phyloP scores from a whole-genome alignment of 495 filamentous ascomycete species.

The Aspergillus olivimuriae region DNA sequence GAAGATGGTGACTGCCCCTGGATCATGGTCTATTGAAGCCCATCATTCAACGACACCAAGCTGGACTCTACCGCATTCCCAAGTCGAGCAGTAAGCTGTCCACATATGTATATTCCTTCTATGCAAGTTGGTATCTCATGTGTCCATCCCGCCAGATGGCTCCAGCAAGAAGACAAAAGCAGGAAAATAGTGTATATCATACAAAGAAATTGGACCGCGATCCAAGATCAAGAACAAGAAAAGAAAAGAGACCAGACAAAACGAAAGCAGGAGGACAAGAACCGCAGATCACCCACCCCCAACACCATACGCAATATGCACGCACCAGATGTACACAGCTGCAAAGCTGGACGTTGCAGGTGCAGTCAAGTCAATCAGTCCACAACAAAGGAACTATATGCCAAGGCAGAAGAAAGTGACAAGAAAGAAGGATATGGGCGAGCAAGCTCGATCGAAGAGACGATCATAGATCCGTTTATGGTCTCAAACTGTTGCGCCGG shows the following conservation, averaged over 20 bases:
- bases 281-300: too few relatives aligned
- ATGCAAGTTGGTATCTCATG: constrained; percentile 1
- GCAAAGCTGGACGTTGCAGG: not conserved
- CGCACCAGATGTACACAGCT: too few relatives aligned
- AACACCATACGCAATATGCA: too few relatives aligned
- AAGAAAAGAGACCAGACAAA: not conserved
- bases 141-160: not conserved
- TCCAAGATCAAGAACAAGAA: not conserved
- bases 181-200: not conserved
- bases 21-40: too few relatives aligned
- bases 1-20: too few relatives aligned
- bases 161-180: not conserved
- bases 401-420: not conserved
- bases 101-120: not conserved
- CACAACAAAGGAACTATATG: too few relatives aligned
- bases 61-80: too few relatives aligned
- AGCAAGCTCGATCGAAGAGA: too few relatives aligned
- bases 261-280: not conserved
- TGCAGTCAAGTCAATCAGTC: too few relatives aligned
- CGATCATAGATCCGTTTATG: not conserved
- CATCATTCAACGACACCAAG: too few relatives aligned
- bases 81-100: too few relatives aligned
- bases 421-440: too few relatives aligned
- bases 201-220: not conserved
- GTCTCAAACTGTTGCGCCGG: not conserved